Percentiles rank a stretch among this genome's conserved stretches.
These are phyloP conservation scores for Rosa multiflora DNA, from an alignment of 306 rosid genomes.

Conservation along the genomic window DNA sequence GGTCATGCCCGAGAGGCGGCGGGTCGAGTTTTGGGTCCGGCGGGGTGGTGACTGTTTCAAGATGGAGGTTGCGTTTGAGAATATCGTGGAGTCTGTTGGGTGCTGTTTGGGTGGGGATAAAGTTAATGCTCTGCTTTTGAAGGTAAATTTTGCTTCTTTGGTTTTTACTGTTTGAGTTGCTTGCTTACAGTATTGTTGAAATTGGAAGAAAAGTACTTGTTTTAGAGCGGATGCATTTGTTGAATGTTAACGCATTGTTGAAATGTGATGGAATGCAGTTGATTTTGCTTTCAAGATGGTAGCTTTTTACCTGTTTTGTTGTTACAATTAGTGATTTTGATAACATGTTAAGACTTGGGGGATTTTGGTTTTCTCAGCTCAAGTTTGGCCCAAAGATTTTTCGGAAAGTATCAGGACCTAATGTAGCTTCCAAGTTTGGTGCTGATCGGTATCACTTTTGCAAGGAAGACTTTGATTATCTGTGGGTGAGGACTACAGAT, in stretches of 20 bases:
- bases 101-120: constrained; percentile 40
- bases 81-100: constrained; percentile 59
- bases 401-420: constrained; percentile 50
- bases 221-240: background rate
- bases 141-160: background rate
- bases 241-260: background rate
- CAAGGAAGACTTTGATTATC: constrained; percentile 71
- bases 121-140: constrained; percentile 34
- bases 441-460: constrained; percentile 63
- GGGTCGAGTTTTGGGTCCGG: constrained; percentile 64
- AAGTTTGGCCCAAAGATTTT: constrained; percentile 80
- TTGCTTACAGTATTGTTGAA: background rate
- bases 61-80: constrained; percentile 65
- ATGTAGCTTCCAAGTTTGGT: constrained; percentile 46
- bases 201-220: background rate
- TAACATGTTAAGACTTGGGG: background rate
- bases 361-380: constrained; percentile 45
- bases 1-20: constrained; percentile 71
- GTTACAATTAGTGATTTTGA: background rate
- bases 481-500: constrained; percentile 83
- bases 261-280: background rate
- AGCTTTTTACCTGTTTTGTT: background rate
- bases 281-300: background rate
- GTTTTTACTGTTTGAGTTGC: background rate
- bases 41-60: constrained; percentile 42